These are phyloP conservation scores for Vanderwaltozyma tropicalis DNA, from an alignment of 805 yeast species.

Conservation along the genomic window DNA sequence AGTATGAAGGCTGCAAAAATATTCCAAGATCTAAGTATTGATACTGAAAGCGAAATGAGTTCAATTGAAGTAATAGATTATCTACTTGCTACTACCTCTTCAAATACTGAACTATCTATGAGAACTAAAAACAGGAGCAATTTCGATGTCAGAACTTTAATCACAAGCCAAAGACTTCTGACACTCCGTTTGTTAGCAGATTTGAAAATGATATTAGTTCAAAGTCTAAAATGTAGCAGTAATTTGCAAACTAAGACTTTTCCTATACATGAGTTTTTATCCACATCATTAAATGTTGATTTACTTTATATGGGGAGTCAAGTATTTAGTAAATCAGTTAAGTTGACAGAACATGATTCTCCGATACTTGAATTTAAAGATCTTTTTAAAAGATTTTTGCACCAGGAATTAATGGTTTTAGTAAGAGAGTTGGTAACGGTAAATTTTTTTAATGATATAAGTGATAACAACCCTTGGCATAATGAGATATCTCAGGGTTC, in stretches of 20 bases:
- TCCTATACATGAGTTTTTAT: too few relatives aligned
- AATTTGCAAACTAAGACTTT: too few relatives aligned
- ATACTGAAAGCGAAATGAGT: slow-evolving; percentile 6
- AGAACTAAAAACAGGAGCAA: slow-evolving; percentile 14
- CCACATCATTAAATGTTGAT: too few relatives aligned
- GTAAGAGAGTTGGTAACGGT: slow-evolving; percentile 7
- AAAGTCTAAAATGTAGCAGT: neutral
- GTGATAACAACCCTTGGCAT: neutral
- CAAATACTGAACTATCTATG: slow-evolving; percentile 60
- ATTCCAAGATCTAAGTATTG: slow-evolving; percentile 8
- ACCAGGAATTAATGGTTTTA: slow-evolving; percentile 10
- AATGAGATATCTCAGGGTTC: neutral
- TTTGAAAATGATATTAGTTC: slow-evolving; percentile 12
- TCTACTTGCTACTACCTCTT: slow-evolving; percentile 45
- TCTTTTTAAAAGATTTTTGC: slow-evolving; percentile 11
- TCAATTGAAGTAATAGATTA: slow-evolving; percentile 16
- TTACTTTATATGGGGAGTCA: too few relatives aligned
- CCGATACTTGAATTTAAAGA: slow-evolving; percentile 2
- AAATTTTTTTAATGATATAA: slow-evolving; percentile 2
- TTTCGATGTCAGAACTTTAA: slow-evolving; percentile 41
- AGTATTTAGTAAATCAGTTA: too few relatives aligned
- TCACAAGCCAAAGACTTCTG: slow-evolving; percentile 52
- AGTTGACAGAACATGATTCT: neutral
- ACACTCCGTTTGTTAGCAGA: slow-evolving; percentile 44
- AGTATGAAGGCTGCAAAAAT: slow-evolving; percentile 15